phyloP scores from a whole-genome alignment of 2,329 filamentous ascomycete genomes.

The Aspergillaceae sp. region DNA sequence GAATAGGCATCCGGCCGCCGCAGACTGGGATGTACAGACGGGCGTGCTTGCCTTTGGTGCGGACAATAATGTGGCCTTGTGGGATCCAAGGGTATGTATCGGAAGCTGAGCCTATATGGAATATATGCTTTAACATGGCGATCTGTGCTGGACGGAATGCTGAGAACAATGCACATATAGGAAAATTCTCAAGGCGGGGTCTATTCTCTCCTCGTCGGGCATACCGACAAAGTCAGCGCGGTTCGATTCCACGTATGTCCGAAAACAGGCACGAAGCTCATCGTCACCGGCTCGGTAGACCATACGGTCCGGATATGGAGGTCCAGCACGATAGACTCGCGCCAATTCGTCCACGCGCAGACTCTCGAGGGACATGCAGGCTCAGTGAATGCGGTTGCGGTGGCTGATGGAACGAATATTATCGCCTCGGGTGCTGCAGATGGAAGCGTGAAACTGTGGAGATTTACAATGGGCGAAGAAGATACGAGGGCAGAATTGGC shows the following conservation, averaged over 20 bases:
- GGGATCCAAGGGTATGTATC: conserved; percentile 64
- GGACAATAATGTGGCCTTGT: conserved; percentile 79
- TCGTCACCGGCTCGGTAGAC: conserved; percentile 78
- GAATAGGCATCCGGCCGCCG: conserved; percentile 80
- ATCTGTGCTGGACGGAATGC: conserved; percentile 3
- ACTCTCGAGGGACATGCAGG: conserved; percentile 60
- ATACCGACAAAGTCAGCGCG: conserved; percentile 71
- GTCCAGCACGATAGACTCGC: conserved; percentile 13
- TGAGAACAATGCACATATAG: conserved; percentile 17
- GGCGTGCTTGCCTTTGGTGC: conserved; percentile 80
- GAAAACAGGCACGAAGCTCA: conserved; percentile 43
- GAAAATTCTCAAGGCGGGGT: conserved; percentile 50
- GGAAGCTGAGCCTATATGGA: too few species aligned
- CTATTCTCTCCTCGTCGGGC: conserved; percentile 59
- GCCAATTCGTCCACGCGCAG: conserved; percentile 34
- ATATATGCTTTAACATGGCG: too few species aligned
- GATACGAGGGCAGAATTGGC: conserved; percentile 42
- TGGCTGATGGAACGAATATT: conserved; percentile 37
- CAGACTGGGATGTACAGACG: conserved; percentile 68
- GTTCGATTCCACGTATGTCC: conserved; percentile 63
- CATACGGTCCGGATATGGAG: conserved; percentile 61
- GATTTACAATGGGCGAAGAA: conserved; percentile 37
- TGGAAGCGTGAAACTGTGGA: conserved; percentile 60
- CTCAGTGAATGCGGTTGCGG: conserved; percentile 59
- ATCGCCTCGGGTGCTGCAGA: conserved; percentile 57